Conservation (phyloP, 2,329 filamentous ascomycete genomes). For the Plenodomus tracheiphilus region DNA sequence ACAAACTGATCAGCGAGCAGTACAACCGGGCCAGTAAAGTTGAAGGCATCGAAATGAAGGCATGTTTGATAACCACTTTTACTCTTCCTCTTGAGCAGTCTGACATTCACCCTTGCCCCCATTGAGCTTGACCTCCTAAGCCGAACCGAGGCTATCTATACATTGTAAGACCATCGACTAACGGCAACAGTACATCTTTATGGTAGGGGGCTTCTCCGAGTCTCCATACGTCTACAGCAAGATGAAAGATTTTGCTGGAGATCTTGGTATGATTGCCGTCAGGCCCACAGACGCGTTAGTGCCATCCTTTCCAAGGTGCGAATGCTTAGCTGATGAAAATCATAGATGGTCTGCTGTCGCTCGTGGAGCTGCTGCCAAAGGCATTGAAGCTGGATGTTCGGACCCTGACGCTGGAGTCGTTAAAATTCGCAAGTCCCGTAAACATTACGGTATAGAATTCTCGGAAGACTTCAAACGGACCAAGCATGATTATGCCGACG, state of each 20-base stretch:
- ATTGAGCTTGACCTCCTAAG: no score
- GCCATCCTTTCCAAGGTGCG: no score
- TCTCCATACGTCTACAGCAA: conserved; percentile 24
- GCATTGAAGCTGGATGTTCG: conserved; percentile 15
- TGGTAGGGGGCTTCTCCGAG: conserved; percentile 36
- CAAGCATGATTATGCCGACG: conserved; percentile 13
- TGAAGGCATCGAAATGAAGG: conserved; percentile 4
- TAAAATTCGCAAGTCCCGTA: conserved; percentile 21
- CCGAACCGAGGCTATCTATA: no score
- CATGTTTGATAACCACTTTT: no score
- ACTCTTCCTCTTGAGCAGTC: no score
- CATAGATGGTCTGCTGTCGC: conserved; percentile 32
- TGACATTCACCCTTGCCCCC: no score
- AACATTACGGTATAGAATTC: conserved; percentile 22
- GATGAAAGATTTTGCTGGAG: conserved; percentile 8
- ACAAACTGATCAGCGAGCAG: conserved; percentile 18
- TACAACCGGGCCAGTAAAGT: background rate
- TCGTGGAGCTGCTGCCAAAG: conserved; percentile 28
- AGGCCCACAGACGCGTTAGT: conserved; percentile 23
- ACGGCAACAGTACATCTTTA: conserved; percentile 18
- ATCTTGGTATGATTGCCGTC: conserved; percentile 7
- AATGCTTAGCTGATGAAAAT: background rate
- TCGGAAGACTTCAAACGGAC: fast-evolving
- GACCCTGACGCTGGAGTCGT: background rate
- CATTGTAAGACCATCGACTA: conserved; percentile 4